Conservation (phyloP, 1,139 yeast genomes). For the Zygosaccharomyces sapae region DNA sequence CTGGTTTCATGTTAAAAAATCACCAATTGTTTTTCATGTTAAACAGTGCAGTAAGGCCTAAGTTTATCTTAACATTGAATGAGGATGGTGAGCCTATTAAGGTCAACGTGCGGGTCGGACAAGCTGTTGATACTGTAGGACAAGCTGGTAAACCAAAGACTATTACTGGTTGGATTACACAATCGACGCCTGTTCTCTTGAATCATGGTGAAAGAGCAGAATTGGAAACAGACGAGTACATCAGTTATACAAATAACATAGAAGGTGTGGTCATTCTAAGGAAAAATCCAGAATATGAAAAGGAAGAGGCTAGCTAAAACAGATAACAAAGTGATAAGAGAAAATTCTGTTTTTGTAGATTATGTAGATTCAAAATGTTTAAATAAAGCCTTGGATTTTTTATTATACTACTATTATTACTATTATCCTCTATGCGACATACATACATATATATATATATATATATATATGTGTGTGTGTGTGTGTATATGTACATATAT, state of each 20-base stretch:
- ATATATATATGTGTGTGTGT: too few species aligned
- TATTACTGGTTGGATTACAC: constrained; percentile 99
- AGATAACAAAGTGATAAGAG: not conserved
- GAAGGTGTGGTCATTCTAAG: constrained; percentile 92
- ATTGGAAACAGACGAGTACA: constrained; percentile 82
- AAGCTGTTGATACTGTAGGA: constrained; percentile 97
- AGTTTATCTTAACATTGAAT: constrained; percentile 89
- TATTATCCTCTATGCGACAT: constrained; percentile 3
- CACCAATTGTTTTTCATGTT: constrained; percentile 81
- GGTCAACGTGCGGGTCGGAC: constrained; percentile 96
- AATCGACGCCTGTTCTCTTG: constrained; percentile 90
- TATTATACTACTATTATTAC: not conserved
- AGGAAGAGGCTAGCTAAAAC: constrained; percentile 38
- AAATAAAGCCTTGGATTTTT: not conserved
- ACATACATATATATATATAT: constrained; percentile 6
- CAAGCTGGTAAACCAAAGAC: constrained; percentile 99
- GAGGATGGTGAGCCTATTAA: constrained; percentile 84
- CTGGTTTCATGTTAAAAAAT: constrained; percentile 61
- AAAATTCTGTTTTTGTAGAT: constrained; percentile 7
- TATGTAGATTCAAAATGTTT: constrained; percentile 6
- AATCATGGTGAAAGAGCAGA: constrained; percentile 97
- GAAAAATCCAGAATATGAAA: constrained; percentile 86
- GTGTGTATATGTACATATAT: too few species aligned
- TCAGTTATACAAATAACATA: constrained; percentile 71
- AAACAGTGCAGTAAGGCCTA: constrained; percentile 86